Evolutionary conservation across 441 rosid species (phyloP).

Genomic region (Arabidopsis lyrata): DNA sequence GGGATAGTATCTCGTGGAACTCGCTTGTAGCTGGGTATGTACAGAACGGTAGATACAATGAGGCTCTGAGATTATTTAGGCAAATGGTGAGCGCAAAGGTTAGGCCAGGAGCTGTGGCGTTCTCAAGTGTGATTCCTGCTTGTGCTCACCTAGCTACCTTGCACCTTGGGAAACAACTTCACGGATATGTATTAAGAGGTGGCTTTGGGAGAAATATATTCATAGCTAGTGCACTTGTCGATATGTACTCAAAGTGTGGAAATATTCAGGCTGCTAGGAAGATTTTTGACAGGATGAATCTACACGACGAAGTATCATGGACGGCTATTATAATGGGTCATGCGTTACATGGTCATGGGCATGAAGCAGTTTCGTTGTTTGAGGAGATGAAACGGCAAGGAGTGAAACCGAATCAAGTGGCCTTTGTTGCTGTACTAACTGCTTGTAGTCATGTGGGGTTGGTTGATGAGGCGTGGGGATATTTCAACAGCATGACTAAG

Average conservation of each 20-base stretch:
- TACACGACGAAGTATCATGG: conserved; percentile 68
- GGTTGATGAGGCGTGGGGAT: conserved; percentile 56
- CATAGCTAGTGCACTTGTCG: conserved; percentile 71
- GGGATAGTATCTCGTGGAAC: conserved; percentile 67
- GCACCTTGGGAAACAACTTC: conserved; percentile 69
- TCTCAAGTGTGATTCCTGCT: conserved; percentile 69
- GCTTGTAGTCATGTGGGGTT: conserved; percentile 78
- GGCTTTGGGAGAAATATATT: conserved; percentile 54
- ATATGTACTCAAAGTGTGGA: conserved; percentile 91
- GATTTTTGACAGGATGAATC: conserved; percentile 59
- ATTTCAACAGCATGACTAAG: conserved; percentile 56
- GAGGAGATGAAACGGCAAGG: conserved; percentile 63
- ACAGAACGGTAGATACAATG: conserved; percentile 60
- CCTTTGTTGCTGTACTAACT: conserved; percentile 67
- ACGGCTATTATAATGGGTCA: conserved; percentile 71
- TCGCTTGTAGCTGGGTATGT: conserved; percentile 63
- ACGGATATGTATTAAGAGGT: conserved; percentile 57
- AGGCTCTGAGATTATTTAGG: conserved; percentile 58
- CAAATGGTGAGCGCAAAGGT: conserved; percentile 55
- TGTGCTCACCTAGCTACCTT: conserved; percentile 65
- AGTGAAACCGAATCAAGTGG: conserved; percentile 58
- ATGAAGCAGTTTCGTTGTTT: conserved; percentile 60
- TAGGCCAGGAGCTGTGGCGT: conserved; percentile 58
- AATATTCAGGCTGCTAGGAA: conserved; percentile 56
- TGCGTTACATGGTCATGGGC: conserved; percentile 68